Evolutionary conservation across 2,329 filamentous ascomycete genomes (phyloP).

Genomic region (Neopestalotiopsis rosae): DNA sequence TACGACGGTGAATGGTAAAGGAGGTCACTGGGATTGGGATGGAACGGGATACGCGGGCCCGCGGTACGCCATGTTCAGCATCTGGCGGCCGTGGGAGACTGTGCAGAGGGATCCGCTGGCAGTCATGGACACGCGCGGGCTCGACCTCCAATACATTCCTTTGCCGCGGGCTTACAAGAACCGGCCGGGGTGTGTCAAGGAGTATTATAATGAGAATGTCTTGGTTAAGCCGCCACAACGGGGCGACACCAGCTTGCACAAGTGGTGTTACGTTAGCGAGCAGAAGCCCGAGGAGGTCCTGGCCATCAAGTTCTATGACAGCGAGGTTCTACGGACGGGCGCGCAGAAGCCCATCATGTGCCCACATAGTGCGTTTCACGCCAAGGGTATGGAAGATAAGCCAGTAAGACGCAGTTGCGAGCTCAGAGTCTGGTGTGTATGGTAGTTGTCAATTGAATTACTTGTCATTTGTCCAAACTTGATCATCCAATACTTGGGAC

Average conservation of each 20-base stretch:
- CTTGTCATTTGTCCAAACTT: too few relatives aligned
- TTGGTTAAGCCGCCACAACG: slow-evolving; percentile 18
- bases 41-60: slow-evolving; percentile 21
- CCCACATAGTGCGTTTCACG: slow-evolving; percentile 12
- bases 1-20: not conserved
- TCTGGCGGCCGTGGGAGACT: slow-evolving; percentile 28
- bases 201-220: slow-evolving; percentile 17
- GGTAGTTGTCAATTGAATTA: not conserved
- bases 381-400: not conserved
- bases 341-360: not conserved
- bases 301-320: slow-evolving; percentile 28
- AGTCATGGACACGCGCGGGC: slow-evolving; percentile 22
- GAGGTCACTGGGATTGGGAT: slow-evolving; percentile 15
- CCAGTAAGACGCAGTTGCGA: slow-evolving; percentile 10
- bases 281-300: slow-evolving; percentile 27
- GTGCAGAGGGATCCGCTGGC: slow-evolving; percentile 29
- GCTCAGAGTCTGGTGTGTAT: slow-evolving; percentile 14
- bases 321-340: slow-evolving; percentile 19
- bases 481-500: not conserved
- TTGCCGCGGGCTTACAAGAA: slow-evolving; percentile 13
- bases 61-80: slow-evolving; percentile 26
- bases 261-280: slow-evolving; percentile 26
- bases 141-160: slow-evolving; percentile 22
- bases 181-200: slow-evolving; percentile 17
- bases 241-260: slow-evolving; percentile 21